Base-by-base conservation (phyloP, 306 rosid species). In the Echinosophora koreensis region DNA sequence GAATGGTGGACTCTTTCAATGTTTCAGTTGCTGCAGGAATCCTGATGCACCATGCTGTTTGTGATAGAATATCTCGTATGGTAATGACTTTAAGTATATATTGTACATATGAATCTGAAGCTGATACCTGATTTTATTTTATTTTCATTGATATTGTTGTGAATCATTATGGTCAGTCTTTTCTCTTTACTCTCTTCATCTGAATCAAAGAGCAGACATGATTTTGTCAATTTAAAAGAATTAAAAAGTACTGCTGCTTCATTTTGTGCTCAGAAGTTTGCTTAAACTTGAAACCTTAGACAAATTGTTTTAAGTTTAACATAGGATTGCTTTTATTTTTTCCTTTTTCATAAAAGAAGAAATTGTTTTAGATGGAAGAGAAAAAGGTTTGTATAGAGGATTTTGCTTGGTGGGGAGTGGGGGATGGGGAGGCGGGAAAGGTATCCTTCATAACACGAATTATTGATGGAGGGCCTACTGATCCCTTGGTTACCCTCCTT, bases 11-110 rank as follows among this genome's bases (percentile, higher is more conserved):
- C 79, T 95, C 98, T 75, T 92, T 90, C 85, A 92, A 95, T 81
- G 97, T 92, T 77, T 92, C 97, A 32, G 98, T 95, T 82, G 98
- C 97, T 58, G 97, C 97, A 5, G 97, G 97, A 81, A 86, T 95
- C 82, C 89, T 92, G 77, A 90, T 92, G 97, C 98, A 95, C 86
- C 97, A 95, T 46, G 97, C 97, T 77, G 97, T 95, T 79, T 85
- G 87, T 71, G 88, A 95, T 80, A 84, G 97, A 77, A 87, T 86
- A 51, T 84, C 93, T 66, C 93, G 92, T 22, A 81, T 77, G 96
- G 98, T 90, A 92, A 90, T 70, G 61, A 67, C 69, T 66, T 14
- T 64, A 71, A 22, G 51, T 55, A 9, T 80, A 51, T 34, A 28
- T 42, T 39, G 42, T 69, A 70, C 70, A 16, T 30, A 52, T 34